phyloP scores from a whole-genome alignment of 2,329 filamentous ascomycete genomes.

The Ascosphaera apis region DNA sequence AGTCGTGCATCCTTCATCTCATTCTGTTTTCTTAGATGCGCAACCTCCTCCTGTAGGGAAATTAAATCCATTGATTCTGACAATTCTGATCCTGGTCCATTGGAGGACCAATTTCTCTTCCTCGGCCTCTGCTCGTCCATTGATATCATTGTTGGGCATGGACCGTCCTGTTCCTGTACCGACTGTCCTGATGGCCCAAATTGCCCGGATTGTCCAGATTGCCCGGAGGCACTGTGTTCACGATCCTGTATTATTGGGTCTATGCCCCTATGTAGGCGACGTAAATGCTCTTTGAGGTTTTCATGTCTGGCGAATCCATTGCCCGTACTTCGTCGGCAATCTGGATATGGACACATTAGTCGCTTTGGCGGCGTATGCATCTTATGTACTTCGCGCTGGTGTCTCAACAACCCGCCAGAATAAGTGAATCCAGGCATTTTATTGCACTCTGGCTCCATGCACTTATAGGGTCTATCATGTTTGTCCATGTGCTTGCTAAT shows the following conservation, averaged over 20 bases:
- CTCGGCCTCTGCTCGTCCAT: too few species aligned
- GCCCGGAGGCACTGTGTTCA: slow-evolving; percentile 11
- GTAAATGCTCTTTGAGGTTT: slow-evolving; percentile 80
- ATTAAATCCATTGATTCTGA: too few species aligned
- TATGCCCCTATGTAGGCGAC: slow-evolving; percentile 61
- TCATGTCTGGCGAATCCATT: slow-evolving; percentile 84
- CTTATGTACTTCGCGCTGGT: slow-evolving; percentile 82
- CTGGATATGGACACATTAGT: slow-evolving; percentile 61
- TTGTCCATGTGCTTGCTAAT: slow-evolving; percentile 94
- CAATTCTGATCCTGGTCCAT: too few species aligned
- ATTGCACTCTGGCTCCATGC: slow-evolving; percentile 57
- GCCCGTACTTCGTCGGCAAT: slow-evolving; percentile 73
- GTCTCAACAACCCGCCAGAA: slow-evolving; percentile 66
- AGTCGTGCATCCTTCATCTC: slow-evolving; percentile 18
- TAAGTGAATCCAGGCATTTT: slow-evolving; percentile 91
- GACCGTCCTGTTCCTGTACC: slow-evolving; percentile 10
- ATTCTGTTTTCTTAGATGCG: slow-evolving; percentile 23
- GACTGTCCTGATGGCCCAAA: slow-evolving; percentile 13
- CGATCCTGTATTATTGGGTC: too few species aligned
- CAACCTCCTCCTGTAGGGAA: too few species aligned
- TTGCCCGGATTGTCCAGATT: slow-evolving; percentile 10
- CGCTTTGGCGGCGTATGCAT: slow-evolving; percentile 78
- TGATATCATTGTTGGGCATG: slow-evolving; percentile 8
- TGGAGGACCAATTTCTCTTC: too few species aligned
- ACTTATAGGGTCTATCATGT: slow-evolving; percentile 83